Conservation (phyloP, 192 early-diverging fungal species). For the Backusella australiensis region DNA sequence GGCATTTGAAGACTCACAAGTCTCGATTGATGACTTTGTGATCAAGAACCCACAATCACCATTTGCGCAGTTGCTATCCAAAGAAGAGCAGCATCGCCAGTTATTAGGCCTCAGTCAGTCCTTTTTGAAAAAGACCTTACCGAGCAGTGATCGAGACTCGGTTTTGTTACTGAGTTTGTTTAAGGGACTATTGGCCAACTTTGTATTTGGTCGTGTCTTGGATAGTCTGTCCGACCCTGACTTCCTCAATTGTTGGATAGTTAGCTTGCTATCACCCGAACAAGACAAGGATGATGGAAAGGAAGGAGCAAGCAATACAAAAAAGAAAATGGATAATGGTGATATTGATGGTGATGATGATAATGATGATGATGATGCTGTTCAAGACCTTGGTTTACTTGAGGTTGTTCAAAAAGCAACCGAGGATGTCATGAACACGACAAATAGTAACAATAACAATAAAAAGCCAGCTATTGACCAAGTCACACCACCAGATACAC, state of each 20-base stretch:
- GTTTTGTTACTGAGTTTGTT: conserved; percentile 41
- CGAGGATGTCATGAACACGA: conserved; percentile 23
- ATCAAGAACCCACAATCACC: conserved; percentile 44
- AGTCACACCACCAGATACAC: conserved; percentile 9
- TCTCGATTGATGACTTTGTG: conserved; percentile 41
- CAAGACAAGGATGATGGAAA: background rate
- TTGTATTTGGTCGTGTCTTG: conserved; percentile 44
- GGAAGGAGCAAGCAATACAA: background rate
- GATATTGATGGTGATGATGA: background rate
- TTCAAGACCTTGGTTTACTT: background rate
- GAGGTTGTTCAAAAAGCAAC: conserved; percentile 32
- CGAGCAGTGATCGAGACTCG: conserved; percentile 40
- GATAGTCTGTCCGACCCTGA: conserved; percentile 50
- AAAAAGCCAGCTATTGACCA: background rate
- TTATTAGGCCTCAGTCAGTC: conserved; percentile 36
- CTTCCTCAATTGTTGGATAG: conserved; percentile 49
- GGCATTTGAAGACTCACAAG: conserved; percentile 35
- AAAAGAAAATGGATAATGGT: background rate
- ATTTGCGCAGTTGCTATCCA: conserved; percentile 38
- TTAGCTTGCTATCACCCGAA: conserved; percentile 38
- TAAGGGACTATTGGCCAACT: conserved; percentile 48
- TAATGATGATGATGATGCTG: background rate
- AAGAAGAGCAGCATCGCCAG: conserved; percentile 39
- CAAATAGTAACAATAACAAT: background rate
- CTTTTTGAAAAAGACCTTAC: conserved; percentile 40